These are phyloP conservation scores for Pseudogymnoascus sp. DNA, from an alignment of 2,329 filamentous ascomycete genomes.

Conservation along the genomic window DNA sequence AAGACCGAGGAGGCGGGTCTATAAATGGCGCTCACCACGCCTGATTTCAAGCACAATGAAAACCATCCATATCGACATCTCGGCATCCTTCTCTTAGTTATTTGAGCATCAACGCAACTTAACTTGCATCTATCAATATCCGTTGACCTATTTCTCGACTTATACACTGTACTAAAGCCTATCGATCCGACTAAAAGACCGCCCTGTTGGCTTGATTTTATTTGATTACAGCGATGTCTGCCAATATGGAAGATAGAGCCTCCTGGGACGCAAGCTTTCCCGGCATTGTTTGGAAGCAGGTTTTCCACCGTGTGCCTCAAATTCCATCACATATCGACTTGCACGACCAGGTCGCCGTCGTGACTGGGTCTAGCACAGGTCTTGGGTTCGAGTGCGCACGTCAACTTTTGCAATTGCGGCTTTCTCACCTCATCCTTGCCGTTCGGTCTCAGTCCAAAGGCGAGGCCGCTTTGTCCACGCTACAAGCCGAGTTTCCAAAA, in stretches of 20 bases:
- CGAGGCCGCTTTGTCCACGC: slow-evolving; percentile 33
- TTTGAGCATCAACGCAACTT: not conserved
- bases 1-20: not conserved
- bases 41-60: not conserved
- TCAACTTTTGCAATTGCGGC: slow-evolving; percentile 28
- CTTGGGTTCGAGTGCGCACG: slow-evolving; percentile 33
- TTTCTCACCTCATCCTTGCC: slow-evolving; percentile 32
- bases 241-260: not conserved
- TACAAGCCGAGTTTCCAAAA: slow-evolving; percentile 18
- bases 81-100: not conserved
- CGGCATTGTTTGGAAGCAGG: slow-evolving; percentile 4
- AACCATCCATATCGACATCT: not conserved
- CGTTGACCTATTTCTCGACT: not conserved
- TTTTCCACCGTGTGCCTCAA: slow-evolving; percentile 4
- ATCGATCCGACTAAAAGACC: not conserved
- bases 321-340: slow-evolving; percentile 14
- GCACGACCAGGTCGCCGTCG: slow-evolving; percentile 26
- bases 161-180: not conserved
- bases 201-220: not conserved
- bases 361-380: slow-evolving; percentile 36
- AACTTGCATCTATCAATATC: not conserved
- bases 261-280: not conserved
- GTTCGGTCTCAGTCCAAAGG: slow-evolving; percentile 34
- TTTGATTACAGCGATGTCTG: not conserved
- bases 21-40: not conserved